Evolutionary conservation across 2,329 filamentous ascomycete genomes (phyloP).

Genomic region (Aspergillus sp.): DNA sequence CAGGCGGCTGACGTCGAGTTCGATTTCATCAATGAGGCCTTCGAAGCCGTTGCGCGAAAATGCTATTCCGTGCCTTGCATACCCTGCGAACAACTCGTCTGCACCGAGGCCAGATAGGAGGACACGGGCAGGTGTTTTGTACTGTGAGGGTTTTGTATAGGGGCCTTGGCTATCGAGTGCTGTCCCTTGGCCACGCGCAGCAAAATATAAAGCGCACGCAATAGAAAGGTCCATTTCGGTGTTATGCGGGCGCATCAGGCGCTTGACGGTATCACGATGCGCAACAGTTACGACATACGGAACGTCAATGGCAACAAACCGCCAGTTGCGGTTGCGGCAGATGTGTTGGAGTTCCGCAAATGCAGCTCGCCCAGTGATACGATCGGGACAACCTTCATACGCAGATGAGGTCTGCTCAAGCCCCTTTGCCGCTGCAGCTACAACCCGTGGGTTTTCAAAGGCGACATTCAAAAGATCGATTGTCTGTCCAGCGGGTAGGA

Average conservation of each 20-base stretch:
- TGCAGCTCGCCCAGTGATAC: slow-evolving; percentile 79
- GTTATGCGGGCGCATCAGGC: slow-evolving; percentile 86
- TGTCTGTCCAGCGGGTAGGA: slow-evolving; percentile 65
- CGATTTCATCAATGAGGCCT: slow-evolving; percentile 76
- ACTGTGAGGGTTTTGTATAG: slow-evolving; percentile 35
- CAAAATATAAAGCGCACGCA: slow-evolving; percentile 90
- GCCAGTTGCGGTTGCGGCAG: slow-evolving; percentile 73
- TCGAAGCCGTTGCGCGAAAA: slow-evolving; percentile 68
- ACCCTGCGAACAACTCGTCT: slow-evolving; percentile 94
- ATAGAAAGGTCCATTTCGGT: slow-evolving; percentile 99
- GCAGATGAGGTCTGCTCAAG: slow-evolving; percentile 25
- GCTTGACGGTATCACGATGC: slow-evolving; percentile 68
- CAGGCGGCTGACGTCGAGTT: slow-evolving; percentile 79
- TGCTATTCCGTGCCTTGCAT: slow-evolving; percentile 77
- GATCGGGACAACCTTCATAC: slow-evolving; percentile 87
- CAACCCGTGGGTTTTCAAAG: slow-evolving; percentile 86
- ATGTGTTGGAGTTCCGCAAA: slow-evolving; percentile 69
- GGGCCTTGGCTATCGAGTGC: slow-evolving; percentile 34
- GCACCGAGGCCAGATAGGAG: slow-evolving; percentile 91
- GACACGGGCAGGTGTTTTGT: slow-evolving; percentile 73
- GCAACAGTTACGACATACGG: slow-evolving; percentile 72
- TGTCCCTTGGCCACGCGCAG: slow-evolving; percentile 69
- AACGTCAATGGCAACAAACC: slow-evolving; percentile 78
- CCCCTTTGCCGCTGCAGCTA: slow-evolving; percentile 53
- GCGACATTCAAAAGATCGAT: slow-evolving; percentile 94